Conservation (phyloP, 2,329 filamentous ascomycete genomes). For the Thermomyces lanuginosus region DNA sequence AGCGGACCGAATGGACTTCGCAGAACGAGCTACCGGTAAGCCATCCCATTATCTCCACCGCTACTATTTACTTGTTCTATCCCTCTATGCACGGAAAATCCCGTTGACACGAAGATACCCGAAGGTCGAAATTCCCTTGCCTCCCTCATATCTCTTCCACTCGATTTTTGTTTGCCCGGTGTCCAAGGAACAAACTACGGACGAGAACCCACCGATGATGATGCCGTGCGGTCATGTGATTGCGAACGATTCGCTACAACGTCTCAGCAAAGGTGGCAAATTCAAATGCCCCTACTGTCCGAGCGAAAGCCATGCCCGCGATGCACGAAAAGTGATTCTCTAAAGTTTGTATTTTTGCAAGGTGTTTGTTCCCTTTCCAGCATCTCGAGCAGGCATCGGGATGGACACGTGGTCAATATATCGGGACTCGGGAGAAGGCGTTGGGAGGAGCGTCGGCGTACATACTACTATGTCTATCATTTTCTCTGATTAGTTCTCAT, state of each 20-base stretch:
- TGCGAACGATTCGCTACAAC: constrained; percentile 64
- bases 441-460: no score
- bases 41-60: constrained; percentile 26
- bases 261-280: constrained; percentile 58
- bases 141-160: constrained; percentile 59
- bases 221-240: constrained; percentile 91
- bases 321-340: constrained; percentile 57
- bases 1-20: constrained; percentile 88
- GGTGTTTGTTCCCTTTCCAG: constrained; percentile 1
- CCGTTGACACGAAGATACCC: constrained; percentile 4
- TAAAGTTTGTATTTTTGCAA: constrained; percentile 20
- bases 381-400: constrained; percentile 1
- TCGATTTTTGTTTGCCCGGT: constrained; percentile 97
- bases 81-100: constrained; percentile 32
- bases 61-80: constrained; percentile 14
- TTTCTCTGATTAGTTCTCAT: no score
- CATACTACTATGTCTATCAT: no score
- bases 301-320: constrained; percentile 58
- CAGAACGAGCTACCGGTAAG: constrained; percentile 76
- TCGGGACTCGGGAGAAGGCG: constrained; percentile 3
- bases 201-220: constrained; percentile 89
- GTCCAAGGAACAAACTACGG: constrained; percentile 88
- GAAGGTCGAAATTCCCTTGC: constrained; percentile 49
- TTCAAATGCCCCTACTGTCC: constrained; percentile 98
- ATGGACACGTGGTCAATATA: neutral